phyloP scores from a whole-genome alignment of 148 eudicot species.

The Diospyros kaki region DNA sequence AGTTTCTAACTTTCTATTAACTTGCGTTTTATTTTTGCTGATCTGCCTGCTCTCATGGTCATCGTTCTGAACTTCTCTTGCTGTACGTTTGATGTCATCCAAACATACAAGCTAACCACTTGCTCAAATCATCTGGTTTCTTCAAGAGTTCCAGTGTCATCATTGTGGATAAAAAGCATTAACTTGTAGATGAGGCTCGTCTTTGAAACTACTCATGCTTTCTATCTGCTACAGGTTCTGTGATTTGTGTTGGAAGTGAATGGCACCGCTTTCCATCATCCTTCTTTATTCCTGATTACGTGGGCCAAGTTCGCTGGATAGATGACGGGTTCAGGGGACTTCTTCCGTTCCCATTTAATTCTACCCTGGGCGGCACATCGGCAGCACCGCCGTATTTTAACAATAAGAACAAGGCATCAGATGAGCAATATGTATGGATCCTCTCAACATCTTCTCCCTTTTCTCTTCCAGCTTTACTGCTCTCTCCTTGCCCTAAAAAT shows the following conservation, averaged over 20 bases:
- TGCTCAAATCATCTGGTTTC: too few species aligned
- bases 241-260: constrained; percentile 94
- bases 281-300: constrained; percentile 86
- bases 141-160: too few species aligned
- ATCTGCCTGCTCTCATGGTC: too few species aligned
- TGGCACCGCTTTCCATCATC: constrained; percentile 99
- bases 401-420: constrained; percentile 87
- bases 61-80: too few species aligned
- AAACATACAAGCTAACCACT: too few species aligned
- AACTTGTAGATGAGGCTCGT: too few species aligned
- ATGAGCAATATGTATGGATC: constrained; percentile 67
- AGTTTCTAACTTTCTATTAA: too few species aligned
- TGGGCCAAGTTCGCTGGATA: constrained; percentile 81
- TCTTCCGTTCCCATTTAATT: constrained; percentile 87
- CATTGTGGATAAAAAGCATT: too few species aligned
- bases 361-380: constrained; percentile 88
- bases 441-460: constrained; percentile 11
- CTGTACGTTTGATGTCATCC: too few species aligned
- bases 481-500: not conserved
- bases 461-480: not conserved
- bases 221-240: constrained; percentile 50
- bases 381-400: constrained; percentile 91
- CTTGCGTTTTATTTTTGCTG: too few species aligned
- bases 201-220: too few species aligned
- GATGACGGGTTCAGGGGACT: constrained; percentile 98